phyloP scores from a whole-genome alignment of 148 eudicot genomes.

The Silene conica region DNA sequence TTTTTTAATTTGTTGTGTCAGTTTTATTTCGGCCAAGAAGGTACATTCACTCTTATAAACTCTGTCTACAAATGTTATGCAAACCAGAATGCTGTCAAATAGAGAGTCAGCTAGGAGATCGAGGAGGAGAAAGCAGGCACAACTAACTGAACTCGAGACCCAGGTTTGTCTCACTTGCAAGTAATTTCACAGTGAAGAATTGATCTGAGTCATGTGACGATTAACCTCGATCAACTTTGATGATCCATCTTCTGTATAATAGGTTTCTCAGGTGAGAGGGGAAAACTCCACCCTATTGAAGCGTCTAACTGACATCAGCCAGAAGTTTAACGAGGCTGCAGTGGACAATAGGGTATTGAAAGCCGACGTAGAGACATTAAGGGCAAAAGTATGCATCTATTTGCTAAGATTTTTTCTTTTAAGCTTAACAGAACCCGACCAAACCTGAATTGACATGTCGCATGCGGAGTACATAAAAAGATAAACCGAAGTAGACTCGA shows the following conservation, averaged over 20 bases:
- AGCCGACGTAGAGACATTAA: conserved; percentile 94
- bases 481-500: too few relatives aligned
- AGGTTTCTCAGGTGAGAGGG: conserved; percentile 83
- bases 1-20: not conserved
- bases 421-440: not conserved
- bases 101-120: conserved; percentile 99
- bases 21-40: not conserved
- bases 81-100: conserved; percentile 91
- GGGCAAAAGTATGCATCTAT: conserved; percentile 74
- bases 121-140: conserved; percentile 96
- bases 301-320: conserved; percentile 80
- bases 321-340: conserved; percentile 88
- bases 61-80: conserved; percentile 6
- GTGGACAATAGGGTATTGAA: conserved; percentile 96
- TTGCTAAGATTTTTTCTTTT: not conserved
- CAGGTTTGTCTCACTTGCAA: conserved; percentile 47
- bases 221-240: not conserved
- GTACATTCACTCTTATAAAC: not conserved
- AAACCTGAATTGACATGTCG: not conserved
- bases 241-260: conserved; percentile 4
- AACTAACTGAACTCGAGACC: conserved; percentile 87
- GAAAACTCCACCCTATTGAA: conserved; percentile 90
- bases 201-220: not conserved
- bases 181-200: not conserved
- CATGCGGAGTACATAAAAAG: too few relatives aligned